Evolutionary conservation across 2,329 filamentous ascomycete species (phyloP).

Genomic region (Dactylellina cionopaga): DNA sequence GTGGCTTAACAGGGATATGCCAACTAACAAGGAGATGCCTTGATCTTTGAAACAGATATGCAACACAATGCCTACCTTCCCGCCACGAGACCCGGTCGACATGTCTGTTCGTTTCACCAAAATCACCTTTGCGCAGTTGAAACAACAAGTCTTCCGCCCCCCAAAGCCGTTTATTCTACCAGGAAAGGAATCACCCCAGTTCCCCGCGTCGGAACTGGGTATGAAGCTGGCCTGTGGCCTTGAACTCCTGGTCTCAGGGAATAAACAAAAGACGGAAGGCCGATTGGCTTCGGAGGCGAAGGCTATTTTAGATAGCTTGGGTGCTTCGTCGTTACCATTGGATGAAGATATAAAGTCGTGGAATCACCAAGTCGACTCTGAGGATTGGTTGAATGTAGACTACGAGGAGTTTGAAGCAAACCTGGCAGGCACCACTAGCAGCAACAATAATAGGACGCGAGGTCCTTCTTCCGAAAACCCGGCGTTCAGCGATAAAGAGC

Average conservation of each 20-base stretch:
- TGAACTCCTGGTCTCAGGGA: conserved; percentile 81
- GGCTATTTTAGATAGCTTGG: conserved; percentile 34
- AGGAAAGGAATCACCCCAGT: conserved; percentile 45
- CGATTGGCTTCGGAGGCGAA: conserved; percentile 51
- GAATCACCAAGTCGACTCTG: conserved; percentile 79
- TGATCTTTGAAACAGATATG: conserved; percentile 64
- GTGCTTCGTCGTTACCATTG: conserved; percentile 68
- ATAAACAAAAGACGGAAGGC: conserved; percentile 66
- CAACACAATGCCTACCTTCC: conserved; percentile 65
- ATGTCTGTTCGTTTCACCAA: conserved; percentile 84
- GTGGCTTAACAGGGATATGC: conserved; percentile 38
- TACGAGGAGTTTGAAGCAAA: conserved; percentile 89
- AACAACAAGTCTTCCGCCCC: conserved; percentile 81
- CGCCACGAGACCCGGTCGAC: conserved; percentile 80
- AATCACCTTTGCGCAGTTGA: conserved; percentile 88
- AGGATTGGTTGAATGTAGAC: conserved; percentile 91
- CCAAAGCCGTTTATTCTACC: conserved; percentile 61
- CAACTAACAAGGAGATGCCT: conserved; percentile 20
- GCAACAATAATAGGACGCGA: conserved; percentile 34
- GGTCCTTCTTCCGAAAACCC: conserved; percentile 56
- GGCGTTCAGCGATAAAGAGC: conserved; percentile 72
- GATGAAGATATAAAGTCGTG: conserved; percentile 78
- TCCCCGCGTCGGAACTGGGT: conserved; percentile 69
- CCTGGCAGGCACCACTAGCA: conserved; percentile 66
- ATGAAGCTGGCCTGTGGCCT: conserved; percentile 93